Evolutionary conservation across 1,284 basidiomycete species (phyloP).

Genomic region (Ganoderma multipileum): DNA sequence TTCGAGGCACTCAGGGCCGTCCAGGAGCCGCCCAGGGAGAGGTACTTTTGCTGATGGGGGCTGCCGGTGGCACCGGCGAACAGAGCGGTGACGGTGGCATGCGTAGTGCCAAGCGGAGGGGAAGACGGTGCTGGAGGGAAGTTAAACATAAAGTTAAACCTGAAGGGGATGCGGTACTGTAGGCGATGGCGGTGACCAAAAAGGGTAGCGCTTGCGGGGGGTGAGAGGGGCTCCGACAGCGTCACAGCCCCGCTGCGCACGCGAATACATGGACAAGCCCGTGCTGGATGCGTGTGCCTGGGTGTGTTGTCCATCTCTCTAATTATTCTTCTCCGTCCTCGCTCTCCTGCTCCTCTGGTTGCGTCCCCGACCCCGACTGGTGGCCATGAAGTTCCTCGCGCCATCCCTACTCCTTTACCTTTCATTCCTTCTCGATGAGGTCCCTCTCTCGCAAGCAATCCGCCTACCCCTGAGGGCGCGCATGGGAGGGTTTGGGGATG

Average conservation of each 20-base stretch:
- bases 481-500: constrained; percentile 19
- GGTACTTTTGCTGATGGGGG: too few relatives aligned
- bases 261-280: constrained; percentile 12
- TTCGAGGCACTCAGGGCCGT: too few relatives aligned
- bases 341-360: neutral
- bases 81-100: neutral
- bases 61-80: neutral
- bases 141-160: too few relatives aligned
- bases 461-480: constrained; percentile 32
- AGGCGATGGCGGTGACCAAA: neutral
- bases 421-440: constrained; percentile 37
- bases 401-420: constrained; percentile 37
- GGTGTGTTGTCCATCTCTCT: neutral
- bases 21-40: too few relatives aligned
- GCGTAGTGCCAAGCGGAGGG: too few relatives aligned
- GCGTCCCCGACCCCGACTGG: neutral
- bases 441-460: constrained; percentile 23
- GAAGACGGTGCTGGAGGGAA: neutral
- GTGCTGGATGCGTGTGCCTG: constrained; percentile 9
- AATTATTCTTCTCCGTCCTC: constrained; percentile 11
- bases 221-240: too few relatives aligned
- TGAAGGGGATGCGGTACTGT: neutral
- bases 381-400: constrained; percentile 35
- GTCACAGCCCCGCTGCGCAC: constrained; percentile 27
- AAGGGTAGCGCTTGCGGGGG: neutral